Base-by-base conservation (phyloP, 352 stramenopile species). In the Globisporangium rhizosaccharum region DNA sequence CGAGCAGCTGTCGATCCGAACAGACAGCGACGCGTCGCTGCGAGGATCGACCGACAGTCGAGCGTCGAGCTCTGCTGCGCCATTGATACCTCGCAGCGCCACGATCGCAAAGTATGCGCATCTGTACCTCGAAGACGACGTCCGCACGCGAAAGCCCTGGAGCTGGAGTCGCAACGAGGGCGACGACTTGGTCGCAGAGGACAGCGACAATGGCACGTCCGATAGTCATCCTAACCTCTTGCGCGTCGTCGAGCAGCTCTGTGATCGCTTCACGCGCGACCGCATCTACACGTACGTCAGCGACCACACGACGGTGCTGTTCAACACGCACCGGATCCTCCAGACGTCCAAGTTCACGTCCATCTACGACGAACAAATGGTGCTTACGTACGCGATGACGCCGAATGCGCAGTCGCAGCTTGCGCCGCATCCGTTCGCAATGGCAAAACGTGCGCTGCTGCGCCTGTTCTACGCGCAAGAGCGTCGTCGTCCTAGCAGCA, bases 101-200 rank as follows among this genome's bases (percentile, higher is more conserved):
- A 92, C 83, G 18, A 67, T 90, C 23, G 73, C 79, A n/a, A 92
- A 92, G 59, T 92, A 92, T 51, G 79, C 77, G 17, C 78, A 88
- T 25, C 52, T 92, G 26, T 92, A 90, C 63, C 50, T 90, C 2
- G 64, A 78, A 63, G 82, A 87, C 57, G 79, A 88, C 56, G 72
- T 73, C 49, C 73, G 74, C 28, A 57, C 67, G 28, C 75, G 77
- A 42, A 73, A 73, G 52, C 79, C 76, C 10, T 92, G 83, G 83
- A 76, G 61, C 52, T 76, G 81, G 60, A 67, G 81, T 47, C 70
- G 80, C 10, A 57, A 55, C 0, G 18, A 54, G 8, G 70, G 66
- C 9, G 83, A 90, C 49, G 68, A 89, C 41, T 51, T 90, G 33
- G 20, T 68, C 8, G 55, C 59, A 48, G 49, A 30, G 12, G 56